A percentile compares a stretch with the other conserved stretches of the same genome.
These are phyloP conservation scores for Dactylorhiza incarnata DNA, from an alignment of 106 monocot genomes.

Conservation along the genomic window DNA sequence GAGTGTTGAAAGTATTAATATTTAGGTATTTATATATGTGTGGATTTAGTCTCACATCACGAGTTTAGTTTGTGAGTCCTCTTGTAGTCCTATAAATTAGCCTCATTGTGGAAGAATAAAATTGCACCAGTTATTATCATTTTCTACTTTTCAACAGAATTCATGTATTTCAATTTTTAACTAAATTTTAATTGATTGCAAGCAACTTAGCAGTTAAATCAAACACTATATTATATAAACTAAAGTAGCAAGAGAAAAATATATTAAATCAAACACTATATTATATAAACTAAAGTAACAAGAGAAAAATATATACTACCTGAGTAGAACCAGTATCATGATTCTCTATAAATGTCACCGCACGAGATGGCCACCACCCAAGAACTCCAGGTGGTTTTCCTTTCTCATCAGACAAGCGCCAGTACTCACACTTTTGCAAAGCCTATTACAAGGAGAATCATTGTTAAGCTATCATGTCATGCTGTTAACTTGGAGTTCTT, in stretches of 20 bases:
- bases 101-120: no score
- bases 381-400: slow-evolving; percentile 68
- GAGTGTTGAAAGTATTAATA: no score
- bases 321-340: slow-evolving; percentile 78
- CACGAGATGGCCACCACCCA: slow-evolving; percentile 82
- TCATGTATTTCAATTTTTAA: background rate
- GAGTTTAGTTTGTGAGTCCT: no score
- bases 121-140: no score
- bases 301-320: slow-evolving; percentile 6
- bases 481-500: background rate
- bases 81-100: no score
- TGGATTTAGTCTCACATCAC: no score
- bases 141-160: background rate
- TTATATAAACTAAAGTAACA: background rate
- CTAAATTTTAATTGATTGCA: background rate
- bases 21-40: no score
- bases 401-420: slow-evolving; percentile 62
- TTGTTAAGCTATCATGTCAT: background rate
- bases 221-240: background rate
- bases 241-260: background rate
- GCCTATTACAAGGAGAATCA: slow-evolving; percentile 21
- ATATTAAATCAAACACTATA: no score
- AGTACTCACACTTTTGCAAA: slow-evolving; percentile 60
- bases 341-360: slow-evolving; percentile 77
- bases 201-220: background rate